phyloP scores from a whole-genome alignment of 257 asterid genomes.

The Fraxinus excelsior region DNA sequence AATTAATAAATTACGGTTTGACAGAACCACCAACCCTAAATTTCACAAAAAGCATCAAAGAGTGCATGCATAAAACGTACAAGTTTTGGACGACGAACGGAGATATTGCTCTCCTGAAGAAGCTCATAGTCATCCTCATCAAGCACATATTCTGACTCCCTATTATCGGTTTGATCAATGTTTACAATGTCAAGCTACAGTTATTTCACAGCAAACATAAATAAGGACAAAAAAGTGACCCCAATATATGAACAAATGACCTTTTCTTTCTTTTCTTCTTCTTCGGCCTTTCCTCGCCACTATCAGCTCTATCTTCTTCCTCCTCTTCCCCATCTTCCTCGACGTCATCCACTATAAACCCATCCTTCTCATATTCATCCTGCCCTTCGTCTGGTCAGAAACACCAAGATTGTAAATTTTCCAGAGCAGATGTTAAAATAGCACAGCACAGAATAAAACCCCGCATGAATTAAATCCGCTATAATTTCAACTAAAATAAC shows the following conservation, averaged over 20 bases:
- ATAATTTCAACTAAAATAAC: not conserved
- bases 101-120: slow-evolving; percentile 85
- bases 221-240: not conserved
- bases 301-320: slow-evolving; percentile 72
- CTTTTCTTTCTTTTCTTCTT: slow-evolving; percentile 87
- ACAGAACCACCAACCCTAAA: not conserved
- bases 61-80: not conserved
- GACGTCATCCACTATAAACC: slow-evolving; percentile 81
- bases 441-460: not conserved
- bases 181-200: not conserved
- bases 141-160: slow-evolving; percentile 75
- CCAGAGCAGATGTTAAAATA: slow-evolving; percentile 18
- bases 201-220: not conserved
- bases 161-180: slow-evolving; percentile 23
- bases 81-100: slow-evolving; percentile 77
- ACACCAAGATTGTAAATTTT: slow-evolving; percentile 1
- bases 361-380: slow-evolving; percentile 94
- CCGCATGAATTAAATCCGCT: not conserved
- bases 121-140: slow-evolving; percentile 96
- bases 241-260: slow-evolving; percentile 32
- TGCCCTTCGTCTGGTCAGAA: slow-evolving; percentile 70
- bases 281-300: slow-evolving; percentile 76
- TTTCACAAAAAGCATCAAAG: slow-evolving; percentile 3
- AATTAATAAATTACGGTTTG: not conserved
- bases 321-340: slow-evolving; percentile 77